Base-by-base conservation (phyloP, 176 grass and related monocot species). In the sorghum (Sorghum bicolor) region DNA sequence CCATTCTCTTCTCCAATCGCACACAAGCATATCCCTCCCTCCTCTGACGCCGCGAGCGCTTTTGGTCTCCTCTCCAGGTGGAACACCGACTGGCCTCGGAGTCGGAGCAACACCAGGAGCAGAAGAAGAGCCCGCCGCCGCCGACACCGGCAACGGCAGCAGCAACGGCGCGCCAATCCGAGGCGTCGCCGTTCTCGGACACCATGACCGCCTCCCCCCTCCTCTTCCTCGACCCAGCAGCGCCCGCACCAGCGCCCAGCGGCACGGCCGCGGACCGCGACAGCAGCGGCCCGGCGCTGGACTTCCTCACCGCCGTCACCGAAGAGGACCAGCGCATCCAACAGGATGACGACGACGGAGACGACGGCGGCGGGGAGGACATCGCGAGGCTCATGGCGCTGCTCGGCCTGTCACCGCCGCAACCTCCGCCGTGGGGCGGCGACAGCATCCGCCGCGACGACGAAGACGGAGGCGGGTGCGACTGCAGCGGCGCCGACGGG, bases 341-440 rank as follows among this genome's bases (percentile, higher is more conserved):
- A 4, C 74, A 74, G 17, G 63, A 84, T 0, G 58, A 29, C 19
- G 38, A 28, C 3, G 81, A n/a, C 0, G 64, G 50, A 58, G 22
- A 57, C 1, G 64, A 19, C 19, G 87, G 67, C 11, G 62, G 1
- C 8, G 76, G 5, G 34, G 64, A 85, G 38, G 92, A 91, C 69
- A 89, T 94, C 60, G 82, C 77, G 44, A 73, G 52, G 63, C 73
- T 94, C 44, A 85, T 94, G 84, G 74, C 78, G 19, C 73, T 94
- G 37, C 81, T 94, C 24, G 81, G 87, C 31, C 32, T 91, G 22
- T 82, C 81, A 22, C 77, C 40, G 6, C 79, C 68, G 3, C 72
- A 33, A 33, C 32, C 32, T 2, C 32, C 24, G 37, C 8, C 29
- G 37, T 1, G 53, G 11, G 37, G 68, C 68, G 68, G 22, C 26